Percentiles rank a stretch among this genome's conserved stretches.
These are phyloP conservation scores for Chrysanthemum lavandulifolium DNA, from an alignment of 129 eudicot genomes.

Conservation along the genomic window DNA sequence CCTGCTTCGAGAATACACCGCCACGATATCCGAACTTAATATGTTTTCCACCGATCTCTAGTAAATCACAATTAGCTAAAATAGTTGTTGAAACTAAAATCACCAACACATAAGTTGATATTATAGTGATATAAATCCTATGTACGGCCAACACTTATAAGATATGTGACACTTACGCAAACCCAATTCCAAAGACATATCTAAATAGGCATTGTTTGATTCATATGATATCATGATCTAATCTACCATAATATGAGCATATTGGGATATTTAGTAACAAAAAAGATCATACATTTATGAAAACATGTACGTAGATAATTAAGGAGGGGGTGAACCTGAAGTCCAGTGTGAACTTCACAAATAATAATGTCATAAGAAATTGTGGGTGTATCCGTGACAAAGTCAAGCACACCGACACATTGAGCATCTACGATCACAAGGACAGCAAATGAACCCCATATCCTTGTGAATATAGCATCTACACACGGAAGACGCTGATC, in stretches of 20 bases:
- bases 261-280: background rate
- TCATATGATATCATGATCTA: no score
- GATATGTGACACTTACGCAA: no score
- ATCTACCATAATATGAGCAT: background rate
- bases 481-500: constrained; percentile 15
- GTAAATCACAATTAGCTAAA: no score
- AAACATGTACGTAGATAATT: background rate
- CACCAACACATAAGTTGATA: no score
- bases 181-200: no score
- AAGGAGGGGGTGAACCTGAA: background rate
- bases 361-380: constrained; percentile 3
- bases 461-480: background rate
- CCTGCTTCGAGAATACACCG: no score
- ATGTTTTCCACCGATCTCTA: no score
- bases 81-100: no score
- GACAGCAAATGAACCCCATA: background rate
- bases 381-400: background rate
- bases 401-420: constrained; percentile 9
- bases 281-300: background rate
- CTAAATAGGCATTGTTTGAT: no score
- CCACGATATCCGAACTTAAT: no score
- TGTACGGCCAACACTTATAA: no score
- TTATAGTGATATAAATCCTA: no score
- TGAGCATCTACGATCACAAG: background rate
- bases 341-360: background rate